Base-by-base conservation (phyloP, 2,329 filamentous ascomycete genomes). In the Ophiostoma ulmi region DNA sequence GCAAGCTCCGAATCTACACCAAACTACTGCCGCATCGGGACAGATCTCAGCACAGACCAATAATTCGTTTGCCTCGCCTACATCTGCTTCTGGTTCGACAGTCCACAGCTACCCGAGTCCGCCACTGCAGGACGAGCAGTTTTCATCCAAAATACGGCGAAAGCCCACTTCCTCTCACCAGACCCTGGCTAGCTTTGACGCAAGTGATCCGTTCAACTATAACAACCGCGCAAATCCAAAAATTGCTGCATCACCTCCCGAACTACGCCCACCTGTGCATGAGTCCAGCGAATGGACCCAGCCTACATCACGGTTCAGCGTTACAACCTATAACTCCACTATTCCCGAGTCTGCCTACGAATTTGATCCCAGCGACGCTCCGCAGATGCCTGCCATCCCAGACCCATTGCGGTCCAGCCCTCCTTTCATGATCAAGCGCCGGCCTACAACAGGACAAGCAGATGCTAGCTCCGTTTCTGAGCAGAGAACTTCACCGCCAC, bases 261-360 rank as follows among this genome's bases (percentile, higher is more conserved):
- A 41, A 20, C 70, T 73, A 14, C 74, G 74, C 3, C 70, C 70
- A 20, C 74, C 75, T 52, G 8, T 52, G 5, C 26, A 52, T 14
- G 73, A 75, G 14, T 73, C 70, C 4, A 35, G 26, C 17, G 76
- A 83, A 52, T 84, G 83, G 81, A 78, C 80, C 14, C 84, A 86
- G 71, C 86, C 86, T 6, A 78, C 81, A 2, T 90, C 87, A 67
- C 85, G 86, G 65, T 91, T 90, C 77, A 91, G 88, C 78, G 81
- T 86, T 73, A 88, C 86, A 8, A 90, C 87, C 1, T 88, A 86
- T 35, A 31, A 26, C 52, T 86, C 87, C 1, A 84, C 86, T 5
- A 78, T 82, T 64, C 78, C 79, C 14, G 81, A 79, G 22, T 82
- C 78, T 63, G 36, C 44, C 7, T 31, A 69, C 67, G 74, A 73